phyloP scores from a whole-genome alignment of 306 rosid genomes.

The Pyrus bretschneideri region DNA sequence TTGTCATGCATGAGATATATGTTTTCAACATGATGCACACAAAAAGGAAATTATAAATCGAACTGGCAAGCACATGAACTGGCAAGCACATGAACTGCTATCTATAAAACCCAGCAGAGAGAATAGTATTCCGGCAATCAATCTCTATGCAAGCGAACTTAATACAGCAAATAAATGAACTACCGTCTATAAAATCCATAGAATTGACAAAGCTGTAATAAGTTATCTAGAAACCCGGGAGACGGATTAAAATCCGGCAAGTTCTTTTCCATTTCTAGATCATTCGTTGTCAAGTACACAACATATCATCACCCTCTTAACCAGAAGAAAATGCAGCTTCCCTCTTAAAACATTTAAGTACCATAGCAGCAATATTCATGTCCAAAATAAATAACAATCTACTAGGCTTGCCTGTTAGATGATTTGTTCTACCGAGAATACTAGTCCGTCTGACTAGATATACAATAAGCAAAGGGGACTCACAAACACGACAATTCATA shows the following conservation, averaged over 20 bases:
- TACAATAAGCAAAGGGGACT: slow-evolving; percentile 17
- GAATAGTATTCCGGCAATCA: not conserved
- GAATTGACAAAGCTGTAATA: not conserved
- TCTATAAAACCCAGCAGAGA: not conserved
- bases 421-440: slow-evolving; percentile 13
- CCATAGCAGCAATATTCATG: slow-evolving; percentile 10
- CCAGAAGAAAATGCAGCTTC: slow-evolving; percentile 17
- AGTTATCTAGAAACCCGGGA: not conserved
- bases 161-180: not conserved
- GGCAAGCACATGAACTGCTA: not conserved
- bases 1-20: not conserved
- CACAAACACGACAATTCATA: slow-evolving; percentile 28
- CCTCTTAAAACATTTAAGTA: slow-evolving; percentile 10
- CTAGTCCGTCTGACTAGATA: slow-evolving; percentile 21
- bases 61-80: not conserved
- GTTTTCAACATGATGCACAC: not conserved
- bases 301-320: slow-evolving; percentile 8
- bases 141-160: not conserved
- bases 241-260: not conserved
- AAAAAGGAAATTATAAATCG: not conserved
- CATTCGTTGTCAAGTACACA: not conserved
- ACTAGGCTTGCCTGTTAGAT: slow-evolving; percentile 24
- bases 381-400: slow-evolving; percentile 16
- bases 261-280: not conserved
- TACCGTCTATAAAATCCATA: not conserved